These are phyloP conservation scores for Chenopodium formosanum DNA, from an alignment of 148 eudicot genomes.

Conservation along the genomic window DNA sequence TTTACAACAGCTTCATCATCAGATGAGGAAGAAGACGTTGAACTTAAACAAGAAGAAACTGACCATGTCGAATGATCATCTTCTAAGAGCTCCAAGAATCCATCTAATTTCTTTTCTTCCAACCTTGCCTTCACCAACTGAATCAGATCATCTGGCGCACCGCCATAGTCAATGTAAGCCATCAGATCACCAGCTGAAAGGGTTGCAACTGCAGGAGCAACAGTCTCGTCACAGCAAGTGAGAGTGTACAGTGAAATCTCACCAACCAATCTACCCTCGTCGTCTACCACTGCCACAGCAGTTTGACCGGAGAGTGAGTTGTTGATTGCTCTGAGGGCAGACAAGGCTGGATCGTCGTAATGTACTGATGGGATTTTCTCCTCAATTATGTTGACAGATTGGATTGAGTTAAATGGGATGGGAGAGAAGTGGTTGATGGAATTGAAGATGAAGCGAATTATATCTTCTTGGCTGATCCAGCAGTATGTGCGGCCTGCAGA, in stretches of 20 bases:
- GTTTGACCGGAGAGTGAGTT: conserved; percentile 42
- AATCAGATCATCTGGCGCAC: conserved; percentile 63
- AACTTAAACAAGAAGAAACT: conserved; percentile 29
- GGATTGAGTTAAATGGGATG: conserved; percentile 48
- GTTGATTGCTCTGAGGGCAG: conserved; percentile 45
- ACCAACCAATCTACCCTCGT: conserved; percentile 57
- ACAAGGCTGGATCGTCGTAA: conserved; percentile 50
- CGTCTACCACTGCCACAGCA: conserved; percentile 67
- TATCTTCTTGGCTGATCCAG: conserved; percentile 79
- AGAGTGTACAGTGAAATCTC: conserved; percentile 73
- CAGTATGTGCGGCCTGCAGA: conserved; percentile 44
- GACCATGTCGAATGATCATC: conserved; percentile 40
- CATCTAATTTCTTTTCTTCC: conserved; percentile 49
- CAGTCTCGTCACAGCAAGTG: conserved; percentile 57
- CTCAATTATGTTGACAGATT: conserved; percentile 60
- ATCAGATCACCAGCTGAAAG: conserved; percentile 77
- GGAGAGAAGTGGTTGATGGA: conserved; percentile 75
- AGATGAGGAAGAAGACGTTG: conserved; percentile 48
- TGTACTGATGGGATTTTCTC: conserved; percentile 41
- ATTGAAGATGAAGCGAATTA: conserved; percentile 77
- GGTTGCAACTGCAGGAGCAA: conserved; percentile 59
- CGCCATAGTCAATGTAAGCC: conserved; percentile 66
- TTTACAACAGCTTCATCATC: conserved; percentile 61
- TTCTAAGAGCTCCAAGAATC: conserved; percentile 63
- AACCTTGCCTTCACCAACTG: conserved; percentile 57